Percentiles rank a stretch among this genome's conserved stretches.
Conservation (phyloP, 2,329 filamentous ascomycete species). For the Zasmidium cellare region DNA sequence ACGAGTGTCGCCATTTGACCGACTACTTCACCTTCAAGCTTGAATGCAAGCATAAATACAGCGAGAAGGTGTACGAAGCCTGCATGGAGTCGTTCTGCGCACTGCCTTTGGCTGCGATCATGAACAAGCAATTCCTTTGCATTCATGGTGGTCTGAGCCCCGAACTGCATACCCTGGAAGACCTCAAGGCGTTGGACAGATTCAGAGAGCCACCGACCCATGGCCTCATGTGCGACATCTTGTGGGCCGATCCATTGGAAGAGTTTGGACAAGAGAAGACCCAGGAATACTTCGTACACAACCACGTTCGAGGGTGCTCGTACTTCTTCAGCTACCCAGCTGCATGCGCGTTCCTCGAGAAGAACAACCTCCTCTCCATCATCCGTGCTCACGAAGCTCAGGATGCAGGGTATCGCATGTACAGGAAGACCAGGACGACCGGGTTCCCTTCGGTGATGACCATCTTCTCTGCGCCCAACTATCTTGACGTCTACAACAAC, state of each 20-base stretch:
- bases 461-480: conserved; percentile 98
- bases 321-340: conserved; percentile 99
- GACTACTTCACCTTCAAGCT: conserved; percentile 99
- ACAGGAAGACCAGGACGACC: conserved; percentile 95
- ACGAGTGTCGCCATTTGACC: conserved; percentile 97
- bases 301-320: conserved; percentile 96
- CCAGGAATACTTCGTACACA: conserved; percentile 95
- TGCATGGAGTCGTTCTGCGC: conserved; percentile 98
- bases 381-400: conserved; percentile 98
- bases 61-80: conserved; percentile 90
- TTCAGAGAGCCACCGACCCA: conserved; percentile 97
- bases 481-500: conserved; percentile 99
- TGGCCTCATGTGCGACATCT: conserved; percentile 97
- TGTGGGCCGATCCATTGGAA: conserved; percentile 97
- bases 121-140: conserved; percentile 99
- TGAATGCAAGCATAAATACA: conserved; percentile 99
- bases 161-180: conserved; percentile 92
- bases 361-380: conserved; percentile 96
- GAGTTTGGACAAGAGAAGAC: conserved; percentile 99
- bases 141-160: conserved; percentile 96
- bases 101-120: conserved; percentile 88
- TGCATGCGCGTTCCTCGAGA: conserved; percentile 95
- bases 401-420: conserved; percentile 98
- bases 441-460: conserved; percentile 99
- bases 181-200: conserved; percentile 95